Evolutionary conservation across 2,329 filamentous ascomycete species (phyloP), one percentile per base, ranked within the genome.

Genomic region (Fusarium nelsonii): DNA sequence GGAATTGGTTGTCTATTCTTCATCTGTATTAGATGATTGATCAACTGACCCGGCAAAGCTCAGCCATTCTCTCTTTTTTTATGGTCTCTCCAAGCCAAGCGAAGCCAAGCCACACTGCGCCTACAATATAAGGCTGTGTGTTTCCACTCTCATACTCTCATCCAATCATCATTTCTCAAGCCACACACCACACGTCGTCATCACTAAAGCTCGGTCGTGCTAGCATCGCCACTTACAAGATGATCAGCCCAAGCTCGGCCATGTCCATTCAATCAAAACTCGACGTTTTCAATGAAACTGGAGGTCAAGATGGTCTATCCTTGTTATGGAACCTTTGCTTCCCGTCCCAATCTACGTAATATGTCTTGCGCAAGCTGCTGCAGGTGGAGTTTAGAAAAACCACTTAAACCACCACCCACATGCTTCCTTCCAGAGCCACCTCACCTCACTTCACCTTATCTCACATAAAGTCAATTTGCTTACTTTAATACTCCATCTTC

Each of bases 131-230:
- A 57, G 65, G 69, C 66, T 59, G 53, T 68, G 66, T 14, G 16
- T 11, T 18, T 11, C 48, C 18, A 23, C 23, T 23, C 23, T 23
- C 23, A 23, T 23, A 23, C 8, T 5, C 9, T 9, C 16, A 33
- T n/a, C 68, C 68, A 71, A 71, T 65, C 32, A 37, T 18, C 16
- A 5, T 10, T 16, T 4, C 16, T 23, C 39, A 46, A 72, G 69
- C 69, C 71, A 68, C 70, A 65, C 49, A 52, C 26, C 41, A 48
- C n/a, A 54, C 57, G 52, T 72, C 71, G 71, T 73, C 63, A 59
- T 66, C 46, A 37, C 45, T 37, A 52, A 23, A 58, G n/a, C 23
- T 41, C 44, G 45, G 48, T 39, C 33, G 23, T 33, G 14, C 32
- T 46, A 56, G 49, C 49, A 64, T 70, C 59, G 67, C 63, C 67